A percentile compares a stretch with the other conserved stretches of the same genome.
These are phyloP conservation scores for Aspergillus sp. DNA, from an alignment of 2,329 filamentous ascomycete species.

Conservation along the genomic window DNA sequence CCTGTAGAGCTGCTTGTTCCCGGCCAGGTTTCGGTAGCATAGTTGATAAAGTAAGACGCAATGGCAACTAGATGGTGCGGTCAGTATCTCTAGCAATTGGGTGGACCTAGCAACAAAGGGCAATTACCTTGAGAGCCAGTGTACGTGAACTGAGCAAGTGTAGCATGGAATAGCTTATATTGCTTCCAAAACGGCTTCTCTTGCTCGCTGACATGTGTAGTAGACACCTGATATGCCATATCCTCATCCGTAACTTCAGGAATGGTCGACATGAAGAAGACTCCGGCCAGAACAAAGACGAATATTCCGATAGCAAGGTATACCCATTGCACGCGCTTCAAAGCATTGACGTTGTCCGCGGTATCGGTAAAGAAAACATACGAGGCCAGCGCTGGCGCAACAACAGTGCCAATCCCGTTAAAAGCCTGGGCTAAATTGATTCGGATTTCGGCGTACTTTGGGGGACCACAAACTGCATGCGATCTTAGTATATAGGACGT, in stretches of 20 bases:
- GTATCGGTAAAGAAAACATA: constrained; percentile 71
- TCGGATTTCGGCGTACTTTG: constrained; percentile 71
- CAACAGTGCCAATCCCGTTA: constrained; percentile 72
- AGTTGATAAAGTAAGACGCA: constrained; percentile 70
- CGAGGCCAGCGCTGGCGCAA: constrained; percentile 71
- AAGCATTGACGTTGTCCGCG: constrained; percentile 55
- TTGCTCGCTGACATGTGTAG: constrained; percentile 56
- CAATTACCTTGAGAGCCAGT: constrained; percentile 67
- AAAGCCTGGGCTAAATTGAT: constrained; percentile 77
- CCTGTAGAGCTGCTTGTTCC: constrained; percentile 56
- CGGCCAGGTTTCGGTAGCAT: constrained; percentile 61
- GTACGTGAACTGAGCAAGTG: constrained; percentile 77
- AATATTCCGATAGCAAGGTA: constrained; percentile 78
- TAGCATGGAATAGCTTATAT: constrained; percentile 73
- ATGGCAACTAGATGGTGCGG: constrained; percentile 40
- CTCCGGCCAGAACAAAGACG: constrained; percentile 63
- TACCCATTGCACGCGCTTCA: constrained; percentile 73
- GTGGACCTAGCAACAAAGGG: not conserved
- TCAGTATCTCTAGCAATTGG: not conserved
- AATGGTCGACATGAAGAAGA: constrained; percentile 68
- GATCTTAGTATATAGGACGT: constrained; percentile 19
- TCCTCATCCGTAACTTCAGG: constrained; percentile 73
- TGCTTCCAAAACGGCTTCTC: constrained; percentile 65
- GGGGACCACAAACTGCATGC: constrained; percentile 67
- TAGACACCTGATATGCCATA: constrained; percentile 62